Evolutionary conservation across 2,329 filamentous ascomycete species (phyloP), one percentile per base, ranked within the genome.

Genomic region (Aureobasidium uvarum): DNA sequence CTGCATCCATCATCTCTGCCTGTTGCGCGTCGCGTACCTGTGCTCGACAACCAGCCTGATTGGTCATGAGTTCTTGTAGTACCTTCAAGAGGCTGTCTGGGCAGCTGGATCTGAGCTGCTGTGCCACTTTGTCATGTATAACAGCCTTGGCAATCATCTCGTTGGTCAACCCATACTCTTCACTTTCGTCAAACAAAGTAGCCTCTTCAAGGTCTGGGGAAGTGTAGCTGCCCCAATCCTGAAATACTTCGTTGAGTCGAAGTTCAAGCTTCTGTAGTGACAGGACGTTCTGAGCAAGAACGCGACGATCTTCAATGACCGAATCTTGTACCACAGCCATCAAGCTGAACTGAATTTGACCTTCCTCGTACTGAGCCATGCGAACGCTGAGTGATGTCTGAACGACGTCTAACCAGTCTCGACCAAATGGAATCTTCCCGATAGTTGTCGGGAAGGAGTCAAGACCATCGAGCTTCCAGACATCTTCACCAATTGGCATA

Each of bases 391-490:
- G 88, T 10, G 87, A 83, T 0, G 85, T 84, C 60, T 82, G 83
- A 0, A 87, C 89, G 7, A 88, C 75, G 1, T 79, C 75, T 3
- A 91, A 81, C 92, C 92, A 96, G 70, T 88, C 82, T 6, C 78
- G 74, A 5, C 72, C 77, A 72, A 82, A 78, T 55, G 75, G 70
- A 25, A 77, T 79, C 20, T 38, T 74, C 77, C 88, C 88, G 65
- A 92, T 80, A 65, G 81, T 84, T 39, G 86, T 83, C 3, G 92
- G 94, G 68, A 87, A 85, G 48, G 80, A 80, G 74, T 93, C 87
- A 25, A 97, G 80, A 5, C 94, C 94, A 75, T 98, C 94, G 5
- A 98, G 85, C 74, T 93, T 91, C 92, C 92, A 97, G 16, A 96
- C 84, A 65, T 85, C 81, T 2, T 85, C 87, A n/a, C 84, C 81